phyloP scores from a whole-genome alignment of 768 basidiomycete genomes.

The Suillus discolor region DNA sequence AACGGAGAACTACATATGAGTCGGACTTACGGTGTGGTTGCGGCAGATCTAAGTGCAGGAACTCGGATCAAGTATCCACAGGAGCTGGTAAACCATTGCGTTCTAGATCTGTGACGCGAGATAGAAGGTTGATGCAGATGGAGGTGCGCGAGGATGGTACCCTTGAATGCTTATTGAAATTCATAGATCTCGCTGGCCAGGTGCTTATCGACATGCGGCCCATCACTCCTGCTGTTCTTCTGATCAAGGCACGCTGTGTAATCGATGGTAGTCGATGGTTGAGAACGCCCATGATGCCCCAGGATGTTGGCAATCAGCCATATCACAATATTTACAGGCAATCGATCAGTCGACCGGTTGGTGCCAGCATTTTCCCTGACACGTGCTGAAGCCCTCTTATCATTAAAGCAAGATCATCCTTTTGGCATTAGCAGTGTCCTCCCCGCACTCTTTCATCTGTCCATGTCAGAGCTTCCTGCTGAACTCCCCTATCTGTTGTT shows the following conservation, averaged over 20 bases:
- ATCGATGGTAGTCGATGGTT: background rate
- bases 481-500: background rate
- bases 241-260: background rate
- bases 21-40: too few species aligned
- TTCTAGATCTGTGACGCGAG: too few species aligned
- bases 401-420: background rate
- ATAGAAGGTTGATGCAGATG: background rate
- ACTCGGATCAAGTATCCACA: too few species aligned
- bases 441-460: background rate
- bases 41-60: too few species aligned
- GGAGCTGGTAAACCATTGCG: too few species aligned
- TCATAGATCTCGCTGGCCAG: too few species aligned
- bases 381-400: background rate
- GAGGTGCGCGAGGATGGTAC: background rate
- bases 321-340: background rate
- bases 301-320: background rate
- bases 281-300: background rate
- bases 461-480: background rate
- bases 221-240: background rate
- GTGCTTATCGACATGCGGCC: background rate
- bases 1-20: too few species aligned
- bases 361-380: background rate
- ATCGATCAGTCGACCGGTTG: background rate
- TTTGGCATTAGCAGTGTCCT: background rate
- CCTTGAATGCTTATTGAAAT: background rate